Evolutionary conservation across 345 rosid genomes (phyloP).

Genomic region (Salix udensis): DNA sequence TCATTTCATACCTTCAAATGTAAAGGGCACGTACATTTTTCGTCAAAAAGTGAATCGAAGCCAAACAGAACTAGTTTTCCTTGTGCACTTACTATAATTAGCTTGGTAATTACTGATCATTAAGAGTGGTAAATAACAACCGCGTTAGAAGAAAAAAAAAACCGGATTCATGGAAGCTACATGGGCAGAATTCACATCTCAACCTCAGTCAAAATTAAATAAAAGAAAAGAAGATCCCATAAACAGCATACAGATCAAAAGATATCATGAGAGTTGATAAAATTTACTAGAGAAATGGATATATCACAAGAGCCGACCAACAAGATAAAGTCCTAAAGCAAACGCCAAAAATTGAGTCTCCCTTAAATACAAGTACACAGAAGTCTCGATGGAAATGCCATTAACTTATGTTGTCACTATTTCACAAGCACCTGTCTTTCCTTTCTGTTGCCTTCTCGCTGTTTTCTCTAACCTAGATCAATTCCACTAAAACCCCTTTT

Average conservation of each 20-base stretch:
- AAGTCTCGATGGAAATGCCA: slow-evolving; percentile 24
- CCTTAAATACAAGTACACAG: slow-evolving; percentile 13
- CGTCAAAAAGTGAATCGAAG: not conserved
- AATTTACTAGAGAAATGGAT: slow-evolving; percentile 1
- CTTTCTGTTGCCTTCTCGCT: not conserved
- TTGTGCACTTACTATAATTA: too few species aligned
- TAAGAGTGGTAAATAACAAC: not conserved
- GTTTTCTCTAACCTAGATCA: not conserved
- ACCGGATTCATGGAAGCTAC: slow-evolving; percentile 21
- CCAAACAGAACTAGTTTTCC: not conserved
- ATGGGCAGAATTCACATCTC: slow-evolving; percentile 10
- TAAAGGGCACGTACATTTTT: not conserved
- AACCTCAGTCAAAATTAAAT: not conserved
- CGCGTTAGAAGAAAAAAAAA: not conserved
- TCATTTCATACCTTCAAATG: not conserved
- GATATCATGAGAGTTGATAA: not conserved
- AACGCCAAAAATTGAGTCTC: slow-evolving; percentile 30
- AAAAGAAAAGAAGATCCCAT: not conserved
- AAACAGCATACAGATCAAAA: not conserved
- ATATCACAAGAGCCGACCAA: slow-evolving; percentile 26
- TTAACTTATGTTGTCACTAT: slow-evolving; percentile 38
- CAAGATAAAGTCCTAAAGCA: slow-evolving; percentile 21
- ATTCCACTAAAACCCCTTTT: not conserved
- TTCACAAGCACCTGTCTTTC: not conserved
- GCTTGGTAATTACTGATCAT: too few species aligned